phyloP scores from a whole-genome alignment of 2,329 filamentous ascomycete genomes.

The Colletotrichum siamense region DNA sequence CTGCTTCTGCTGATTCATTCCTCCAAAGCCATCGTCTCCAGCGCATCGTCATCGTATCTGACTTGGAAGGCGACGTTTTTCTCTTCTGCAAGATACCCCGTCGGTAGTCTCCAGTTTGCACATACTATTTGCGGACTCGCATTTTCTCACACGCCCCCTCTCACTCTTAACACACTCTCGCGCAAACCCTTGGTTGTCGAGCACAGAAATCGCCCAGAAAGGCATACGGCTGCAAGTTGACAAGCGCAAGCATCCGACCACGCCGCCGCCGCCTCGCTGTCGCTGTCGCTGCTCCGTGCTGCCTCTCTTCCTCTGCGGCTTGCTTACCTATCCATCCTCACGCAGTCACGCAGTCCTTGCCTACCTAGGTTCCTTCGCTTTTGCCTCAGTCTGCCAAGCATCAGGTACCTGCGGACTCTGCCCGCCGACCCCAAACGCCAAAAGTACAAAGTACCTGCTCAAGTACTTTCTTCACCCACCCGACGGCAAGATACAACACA shows the following conservation, averaged over 20 bases:
- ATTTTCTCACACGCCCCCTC: neutral
- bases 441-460: neutral
- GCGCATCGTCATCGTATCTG: neutral
- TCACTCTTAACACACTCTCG: neutral
- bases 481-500: neutral
- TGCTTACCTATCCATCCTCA: no score
- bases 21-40: neutral
- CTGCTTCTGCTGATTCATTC: neutral
- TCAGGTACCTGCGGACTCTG: neutral
- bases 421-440: neutral
- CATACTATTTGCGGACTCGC: neutral
- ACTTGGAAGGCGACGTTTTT: neutral
- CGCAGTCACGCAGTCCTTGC: neutral
- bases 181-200: slow-evolving; percentile 5
- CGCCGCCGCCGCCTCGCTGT: no score
- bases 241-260: slow-evolving; percentile 17
- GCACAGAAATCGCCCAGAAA: neutral
- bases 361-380: neutral
- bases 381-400: neutral
- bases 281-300: neutral
- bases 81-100: neutral
- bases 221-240: slow-evolving; percentile 5
- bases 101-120: neutral
- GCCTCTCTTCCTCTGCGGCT: neutral
- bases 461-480: neutral